Percentiles rank a stretch among this genome's conserved stretches.
Conservation (phyloP, 1,139 yeast species). For the Casaregolazyma suthepensis region DNA sequence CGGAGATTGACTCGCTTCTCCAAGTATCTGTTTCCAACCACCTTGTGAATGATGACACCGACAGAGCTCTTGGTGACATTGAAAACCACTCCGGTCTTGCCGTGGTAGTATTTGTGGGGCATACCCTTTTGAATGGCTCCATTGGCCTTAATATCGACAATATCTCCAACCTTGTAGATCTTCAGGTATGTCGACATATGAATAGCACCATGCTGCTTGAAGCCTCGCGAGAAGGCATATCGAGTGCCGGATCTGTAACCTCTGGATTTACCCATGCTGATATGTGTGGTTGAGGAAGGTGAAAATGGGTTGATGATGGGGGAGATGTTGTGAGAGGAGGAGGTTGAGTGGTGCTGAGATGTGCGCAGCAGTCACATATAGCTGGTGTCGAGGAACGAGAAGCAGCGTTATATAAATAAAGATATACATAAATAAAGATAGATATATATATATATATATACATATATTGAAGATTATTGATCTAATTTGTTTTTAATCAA, state of each 20-base stretch:
- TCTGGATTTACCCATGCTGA: slow-evolving; percentile 84
- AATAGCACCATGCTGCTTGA: slow-evolving; percentile 95
- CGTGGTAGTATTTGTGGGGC: slow-evolving; percentile 99
- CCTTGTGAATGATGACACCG: slow-evolving; percentile 97
- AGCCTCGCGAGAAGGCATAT: slow-evolving; percentile 99
- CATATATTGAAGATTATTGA: no score
- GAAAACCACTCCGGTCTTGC: slow-evolving; percentile 98
- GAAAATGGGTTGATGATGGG: slow-evolving; percentile 4
- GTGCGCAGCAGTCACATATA: slow-evolving; percentile 2
- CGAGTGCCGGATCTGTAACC: slow-evolving; percentile 99
- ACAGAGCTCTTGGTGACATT: slow-evolving; percentile 98
- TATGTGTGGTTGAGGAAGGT: slow-evolving; percentile 18
- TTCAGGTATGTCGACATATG: slow-evolving; percentile 95
- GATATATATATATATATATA: background rate
- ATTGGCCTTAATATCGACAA: slow-evolving; percentile 98
- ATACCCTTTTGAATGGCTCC: slow-evolving; percentile 99
- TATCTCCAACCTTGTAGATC: slow-evolving; percentile 98
- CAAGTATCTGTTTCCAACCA: slow-evolving; percentile 97
- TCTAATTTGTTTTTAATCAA: no score
- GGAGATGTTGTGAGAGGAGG: background rate
- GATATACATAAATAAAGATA: background rate
- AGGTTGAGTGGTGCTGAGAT: slow-evolving; percentile 6
- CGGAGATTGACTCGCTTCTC: slow-evolving; percentile 99
- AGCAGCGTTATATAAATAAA: no score
- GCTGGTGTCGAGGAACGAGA: no score